These are phyloP conservation scores for Camellia granthamiana DNA, from an alignment of 148 eudicot species.

Conservation along the genomic window DNA sequence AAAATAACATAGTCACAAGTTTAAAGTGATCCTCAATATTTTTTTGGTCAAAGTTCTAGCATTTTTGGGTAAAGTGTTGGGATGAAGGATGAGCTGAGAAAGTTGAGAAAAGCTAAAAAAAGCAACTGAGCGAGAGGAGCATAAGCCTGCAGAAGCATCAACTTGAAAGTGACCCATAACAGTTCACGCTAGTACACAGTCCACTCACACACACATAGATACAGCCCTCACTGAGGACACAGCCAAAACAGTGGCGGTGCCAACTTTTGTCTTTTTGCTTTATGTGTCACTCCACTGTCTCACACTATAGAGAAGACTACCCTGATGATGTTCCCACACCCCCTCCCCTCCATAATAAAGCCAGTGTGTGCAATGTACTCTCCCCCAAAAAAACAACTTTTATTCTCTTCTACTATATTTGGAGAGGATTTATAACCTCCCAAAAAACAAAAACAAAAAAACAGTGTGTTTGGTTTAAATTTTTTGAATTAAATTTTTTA, in stretches of 20 bases:
- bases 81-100: background rate
- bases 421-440: background rate
- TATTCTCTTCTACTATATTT: background rate
- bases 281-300: conserved; percentile 10
- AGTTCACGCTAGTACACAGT: background rate
- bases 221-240: background rate
- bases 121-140: background rate
- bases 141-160: conserved; percentile 10
- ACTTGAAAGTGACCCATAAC: background rate
- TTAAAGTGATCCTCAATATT: too few relatives aligned
- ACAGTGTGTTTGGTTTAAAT: too few relatives aligned
- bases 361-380: background rate
- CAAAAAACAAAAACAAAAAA: too few relatives aligned
- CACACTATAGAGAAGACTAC: background rate
- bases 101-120: background rate
- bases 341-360: background rate
- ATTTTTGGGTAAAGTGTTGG: too few relatives aligned
- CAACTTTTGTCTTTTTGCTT: conserved; percentile 2
- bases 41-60: too few relatives aligned
- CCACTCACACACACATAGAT: background rate
- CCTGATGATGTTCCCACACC: background rate
- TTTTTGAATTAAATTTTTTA: too few relatives aligned
- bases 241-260: background rate
- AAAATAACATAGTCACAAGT: too few relatives aligned
- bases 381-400: background rate